Conservation (phyloP, 1,139 yeast genomes). For the Meyerozyma athensensis region DNA sequence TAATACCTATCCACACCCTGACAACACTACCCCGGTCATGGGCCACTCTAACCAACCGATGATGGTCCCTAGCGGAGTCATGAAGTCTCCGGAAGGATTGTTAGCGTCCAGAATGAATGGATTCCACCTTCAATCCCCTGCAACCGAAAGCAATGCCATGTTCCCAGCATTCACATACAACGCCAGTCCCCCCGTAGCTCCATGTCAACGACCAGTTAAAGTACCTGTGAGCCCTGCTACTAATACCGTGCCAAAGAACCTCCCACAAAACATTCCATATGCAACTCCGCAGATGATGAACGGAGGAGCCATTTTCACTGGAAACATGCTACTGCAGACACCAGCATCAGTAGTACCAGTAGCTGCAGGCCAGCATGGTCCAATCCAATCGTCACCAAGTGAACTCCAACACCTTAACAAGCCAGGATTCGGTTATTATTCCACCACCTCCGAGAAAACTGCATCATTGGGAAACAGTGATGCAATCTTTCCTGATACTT, state of each 20-base stretch:
- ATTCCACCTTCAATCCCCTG: constrained; percentile 4
- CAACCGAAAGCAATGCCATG: background rate
- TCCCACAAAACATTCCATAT: background rate
- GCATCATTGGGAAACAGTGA: background rate
- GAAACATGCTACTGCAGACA: background rate
- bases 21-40: background rate
- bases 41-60: background rate
- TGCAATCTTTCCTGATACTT: background rate
- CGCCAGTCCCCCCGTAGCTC: background rate
- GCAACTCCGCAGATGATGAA: background rate
- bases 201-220: background rate
- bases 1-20: no score
- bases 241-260: constrained; percentile 1
- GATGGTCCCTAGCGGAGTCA: background rate
- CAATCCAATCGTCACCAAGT: background rate
- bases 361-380: constrained; percentile 3
- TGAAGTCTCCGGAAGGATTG: constrained; percentile 2
- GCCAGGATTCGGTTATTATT: background rate
- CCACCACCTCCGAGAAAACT: background rate
- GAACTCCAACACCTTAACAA: background rate
- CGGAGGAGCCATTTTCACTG: background rate
- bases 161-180: background rate
- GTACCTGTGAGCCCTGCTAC: constrained; percentile 1
- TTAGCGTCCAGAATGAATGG: constrained; percentile 3
- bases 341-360: background rate